These are phyloP conservation scores for Blastobotrys persicus DNA, from an alignment of 1,139 yeast species.

Conservation along the genomic window DNA sequence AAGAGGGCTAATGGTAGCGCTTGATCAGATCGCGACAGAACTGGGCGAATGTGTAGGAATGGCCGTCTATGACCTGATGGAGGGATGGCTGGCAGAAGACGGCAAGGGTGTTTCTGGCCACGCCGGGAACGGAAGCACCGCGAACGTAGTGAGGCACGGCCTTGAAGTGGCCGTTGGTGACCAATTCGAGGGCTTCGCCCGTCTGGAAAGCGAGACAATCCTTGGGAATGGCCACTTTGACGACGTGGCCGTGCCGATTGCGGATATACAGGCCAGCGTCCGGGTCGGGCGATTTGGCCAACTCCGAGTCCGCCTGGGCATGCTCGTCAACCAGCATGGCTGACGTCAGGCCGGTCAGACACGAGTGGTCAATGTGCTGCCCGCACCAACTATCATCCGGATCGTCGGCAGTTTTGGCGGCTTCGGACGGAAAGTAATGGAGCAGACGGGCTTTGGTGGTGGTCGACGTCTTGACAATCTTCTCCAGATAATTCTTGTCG, in stretches of 20 bases:
- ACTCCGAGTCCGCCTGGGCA: constrained; percentile 29
- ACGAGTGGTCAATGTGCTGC: constrained; percentile 62
- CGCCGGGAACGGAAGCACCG: constrained; percentile 39
- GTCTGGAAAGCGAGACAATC: constrained; percentile 64
- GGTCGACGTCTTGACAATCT: constrained; percentile 49
- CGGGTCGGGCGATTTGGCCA: constrained; percentile 43
- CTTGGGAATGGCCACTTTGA: constrained; percentile 54
- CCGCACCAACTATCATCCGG: constrained; percentile 54
- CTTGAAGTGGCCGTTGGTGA: constrained; percentile 50
- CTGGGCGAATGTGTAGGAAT: constrained; percentile 48
- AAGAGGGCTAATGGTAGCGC: constrained; percentile 24
- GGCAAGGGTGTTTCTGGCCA: constrained; percentile 58
- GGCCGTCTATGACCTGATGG: constrained; percentile 46
- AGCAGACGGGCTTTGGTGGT: constrained; percentile 60
- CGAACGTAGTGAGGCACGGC: constrained; percentile 63
- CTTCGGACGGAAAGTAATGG: constrained; percentile 48
- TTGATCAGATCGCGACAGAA: constrained; percentile 39
- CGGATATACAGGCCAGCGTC: constrained; percentile 54
- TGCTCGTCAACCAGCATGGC: constrained; percentile 52
- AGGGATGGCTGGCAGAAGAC: constrained; percentile 64
- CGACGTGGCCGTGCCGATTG: constrained; percentile 46
- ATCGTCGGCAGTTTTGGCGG: constrained; percentile 11
- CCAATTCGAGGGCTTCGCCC: constrained; percentile 58
- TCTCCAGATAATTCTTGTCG: constrained; percentile 42
- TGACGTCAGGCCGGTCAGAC: constrained; percentile 60